Evolutionary conservation across 345 rosid genomes (phyloP), one percentile per base, ranked within the genome.

Genomic region (Linum usitatissimum): DNA sequence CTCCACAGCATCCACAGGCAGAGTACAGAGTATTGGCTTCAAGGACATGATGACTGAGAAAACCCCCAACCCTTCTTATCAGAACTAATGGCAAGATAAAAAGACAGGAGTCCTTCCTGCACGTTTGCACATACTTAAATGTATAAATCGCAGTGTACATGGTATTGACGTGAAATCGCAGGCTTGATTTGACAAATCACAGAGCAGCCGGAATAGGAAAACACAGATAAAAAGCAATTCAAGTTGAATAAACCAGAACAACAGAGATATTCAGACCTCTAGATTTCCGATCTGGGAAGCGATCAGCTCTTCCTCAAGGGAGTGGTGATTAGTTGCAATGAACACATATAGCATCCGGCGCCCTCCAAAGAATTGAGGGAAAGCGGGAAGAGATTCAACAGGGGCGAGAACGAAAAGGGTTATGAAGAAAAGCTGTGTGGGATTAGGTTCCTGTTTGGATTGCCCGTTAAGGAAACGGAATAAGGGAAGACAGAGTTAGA

Each of bases 1-100:
- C 58, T 61, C 63, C 17, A 53, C 18, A 57, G 38, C 45, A 64
- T 61, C 65, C 64, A 34, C 49, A 57, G 54, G 68, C 48, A 21
- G 61, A 70, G 40, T 61, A 21, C 3, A 62, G 23, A 53, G 39
- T 53, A 68, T 62, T 21, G 18, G 12, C 57, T 60, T 74, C 74
- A 58, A 45, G 64, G 64, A 60, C 76, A 87, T 68, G 48, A 58
- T 63, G 65, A 71, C 42, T 64, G 54, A 60, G 42, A 6, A 12
- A 45, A 15, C 17, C 15, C 14, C 51, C 5, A 45, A 45, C 51
- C 10, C 51, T 45, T 10, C 51, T 34, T 34, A 34, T 34, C 4
- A 34, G 38, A 34, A 34, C 38, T 34, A 34, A 34, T 34, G 5
- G 51, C 51, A 45, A 45, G 51, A 13, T 3, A 45, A 45, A 45